Conservation (phyloP, 805 yeast genomes). For the Lachancea mirantina region DNA sequence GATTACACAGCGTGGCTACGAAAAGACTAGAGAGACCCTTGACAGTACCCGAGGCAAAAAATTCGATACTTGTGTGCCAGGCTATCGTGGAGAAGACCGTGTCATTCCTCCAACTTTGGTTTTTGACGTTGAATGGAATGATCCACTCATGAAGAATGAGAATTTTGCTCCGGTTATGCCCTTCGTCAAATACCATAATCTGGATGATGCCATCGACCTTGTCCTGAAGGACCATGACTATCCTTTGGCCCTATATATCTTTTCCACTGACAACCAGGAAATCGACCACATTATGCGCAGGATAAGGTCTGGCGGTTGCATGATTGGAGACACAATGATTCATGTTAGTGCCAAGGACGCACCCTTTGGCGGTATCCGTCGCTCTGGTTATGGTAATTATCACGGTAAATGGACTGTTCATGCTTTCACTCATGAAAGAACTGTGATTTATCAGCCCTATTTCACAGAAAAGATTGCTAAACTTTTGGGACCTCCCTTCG, state of each 20-base stretch:
- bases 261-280: conserved; percentile 42
- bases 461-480: conserved; percentile 54
- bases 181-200: conserved; percentile 44
- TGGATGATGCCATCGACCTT: conserved; percentile 38
- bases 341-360: conserved; percentile 61
- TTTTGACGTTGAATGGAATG: conserved; percentile 55
- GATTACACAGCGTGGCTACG: conserved; percentile 47
- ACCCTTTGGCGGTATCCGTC: conserved; percentile 91
- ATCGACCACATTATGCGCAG: conserved; percentile 41
- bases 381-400: conserved; percentile 75
- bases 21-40: conserved; percentile 40
- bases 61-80: conserved; percentile 37
- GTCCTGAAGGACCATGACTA: conserved; percentile 51
- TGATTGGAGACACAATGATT: conserved; percentile 62
- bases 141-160: conserved; percentile 67
- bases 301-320: conserved; percentile 66
- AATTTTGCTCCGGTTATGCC: conserved; percentile 85
- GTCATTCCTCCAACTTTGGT: conserved; percentile 70
- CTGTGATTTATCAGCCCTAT: conserved; percentile 55
- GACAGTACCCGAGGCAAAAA: conserved; percentile 43
- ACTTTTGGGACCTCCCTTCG: conserved; percentile 64
- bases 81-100: conserved; percentile 35
- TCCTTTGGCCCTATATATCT: conserved; percentile 77
- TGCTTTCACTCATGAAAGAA: conserved; percentile 71
- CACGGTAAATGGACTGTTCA: conserved; percentile 68